phyloP scores from a whole-genome alignment of 495 filamentous ascomycete genomes.

The Hyaloscypha hepaticicola region DNA sequence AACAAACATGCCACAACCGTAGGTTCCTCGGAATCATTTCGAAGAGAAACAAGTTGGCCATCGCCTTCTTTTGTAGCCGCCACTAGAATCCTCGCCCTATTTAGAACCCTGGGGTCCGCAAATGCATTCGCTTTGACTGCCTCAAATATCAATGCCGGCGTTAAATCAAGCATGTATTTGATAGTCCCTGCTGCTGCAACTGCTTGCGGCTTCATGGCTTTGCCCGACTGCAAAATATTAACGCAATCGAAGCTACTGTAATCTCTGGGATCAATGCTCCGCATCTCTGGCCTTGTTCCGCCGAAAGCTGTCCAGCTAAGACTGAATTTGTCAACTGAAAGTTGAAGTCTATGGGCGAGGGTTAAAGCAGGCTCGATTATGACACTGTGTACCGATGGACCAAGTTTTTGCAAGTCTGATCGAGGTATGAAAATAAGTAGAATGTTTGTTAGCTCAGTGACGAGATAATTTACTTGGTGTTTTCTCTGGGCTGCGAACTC shows the following conservation, averaged over 20 bases:
- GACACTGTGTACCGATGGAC: not conserved
- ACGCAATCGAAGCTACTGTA: constrained; percentile 1
- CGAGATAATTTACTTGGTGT: no score
- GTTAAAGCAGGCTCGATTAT: constrained; percentile 14
- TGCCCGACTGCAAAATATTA: not conserved
- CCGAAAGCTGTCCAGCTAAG: not conserved
- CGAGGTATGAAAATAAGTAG: constrained; percentile 3
- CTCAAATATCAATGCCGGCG: constrained; percentile 1
- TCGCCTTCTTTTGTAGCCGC: constrained; percentile 1
- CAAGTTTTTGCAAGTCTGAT: not conserved
- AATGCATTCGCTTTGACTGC: constrained; percentile 4
- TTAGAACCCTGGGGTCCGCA: constrained; percentile 8
- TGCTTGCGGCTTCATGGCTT: not conserved
- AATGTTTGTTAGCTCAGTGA: not conserved
- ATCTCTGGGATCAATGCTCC: not conserved
- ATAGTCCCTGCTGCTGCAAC: not conserved
- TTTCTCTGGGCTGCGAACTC: constrained; percentile 13
- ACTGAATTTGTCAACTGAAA: constrained; percentile 17
- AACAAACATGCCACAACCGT: not conserved
- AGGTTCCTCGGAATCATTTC: not conserved
- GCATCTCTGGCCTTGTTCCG: not conserved
- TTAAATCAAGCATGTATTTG: constrained; percentile 14
- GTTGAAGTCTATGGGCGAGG: constrained; percentile 16
- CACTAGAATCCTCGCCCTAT: constrained; percentile 8
- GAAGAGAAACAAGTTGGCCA: not conserved